A percentile compares a stretch with the other conserved stretches of the same genome.
phyloP scores from a whole-genome alignment of 2,329 filamentous ascomycete genomes.

The Aspergillus fructus region DNA sequence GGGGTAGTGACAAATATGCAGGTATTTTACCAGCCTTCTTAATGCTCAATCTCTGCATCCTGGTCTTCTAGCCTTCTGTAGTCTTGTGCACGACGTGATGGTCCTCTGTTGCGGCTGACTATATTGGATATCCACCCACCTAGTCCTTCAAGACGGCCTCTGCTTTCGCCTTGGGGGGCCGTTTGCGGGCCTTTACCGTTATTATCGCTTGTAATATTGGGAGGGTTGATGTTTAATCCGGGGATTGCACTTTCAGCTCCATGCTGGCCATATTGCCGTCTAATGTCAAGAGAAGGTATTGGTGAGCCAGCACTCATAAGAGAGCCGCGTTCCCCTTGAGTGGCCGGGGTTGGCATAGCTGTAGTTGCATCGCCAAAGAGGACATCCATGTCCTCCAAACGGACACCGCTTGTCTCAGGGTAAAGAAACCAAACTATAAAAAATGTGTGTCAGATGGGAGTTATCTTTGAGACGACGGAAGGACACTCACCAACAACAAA shows the following conservation, averaged over 20 bases:
- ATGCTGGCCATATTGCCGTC: conserved; percentile 46
- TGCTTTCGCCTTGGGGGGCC: conserved; percentile 34
- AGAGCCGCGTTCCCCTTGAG: conserved; percentile 77
- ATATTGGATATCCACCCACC: conserved; percentile 70
- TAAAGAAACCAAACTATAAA: conserved; percentile 89
- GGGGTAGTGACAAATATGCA: background rate
- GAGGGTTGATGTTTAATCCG: conserved; percentile 77
- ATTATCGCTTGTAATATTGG: conserved; percentile 55
- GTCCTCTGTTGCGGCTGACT: conserved; percentile 53
- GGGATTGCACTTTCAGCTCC: conserved; percentile 71
- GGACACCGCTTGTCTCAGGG: conserved; percentile 92
- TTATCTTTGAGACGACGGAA: background rate
- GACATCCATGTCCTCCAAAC: conserved; percentile 93
- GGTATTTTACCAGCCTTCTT: background rate
- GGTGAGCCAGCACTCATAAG: conserved; percentile 77
- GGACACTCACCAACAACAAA: conserved; percentile 84
- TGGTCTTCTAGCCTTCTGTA: conserved; percentile 49
- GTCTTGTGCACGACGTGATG: conserved; percentile 39
- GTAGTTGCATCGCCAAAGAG: conserved; percentile 93
- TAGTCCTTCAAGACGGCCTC: conserved; percentile 53
- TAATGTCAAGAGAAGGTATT: conserved; percentile 72
- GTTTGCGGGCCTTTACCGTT: conserved; percentile 50
- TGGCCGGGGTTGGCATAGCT: conserved; percentile 73
- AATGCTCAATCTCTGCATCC: conserved; percentile 40
- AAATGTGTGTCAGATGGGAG: conserved; percentile 16